Evolutionary conservation across 495 filamentous ascomycete genomes (phyloP).

Genomic region (Letharia columbiana): DNA sequence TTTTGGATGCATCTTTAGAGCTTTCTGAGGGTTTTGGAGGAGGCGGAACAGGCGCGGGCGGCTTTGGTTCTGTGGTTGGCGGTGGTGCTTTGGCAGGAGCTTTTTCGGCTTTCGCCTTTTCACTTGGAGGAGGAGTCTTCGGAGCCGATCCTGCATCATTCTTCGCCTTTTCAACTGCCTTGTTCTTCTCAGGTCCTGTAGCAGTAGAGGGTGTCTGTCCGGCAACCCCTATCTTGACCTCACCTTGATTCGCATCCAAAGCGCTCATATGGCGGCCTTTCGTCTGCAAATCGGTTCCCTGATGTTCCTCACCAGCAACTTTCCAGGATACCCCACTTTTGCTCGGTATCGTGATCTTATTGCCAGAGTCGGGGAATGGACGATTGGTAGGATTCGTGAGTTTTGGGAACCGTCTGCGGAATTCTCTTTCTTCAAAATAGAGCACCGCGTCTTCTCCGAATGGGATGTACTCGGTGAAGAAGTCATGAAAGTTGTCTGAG

Average conservation of each 20-base stretch:
- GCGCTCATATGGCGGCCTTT: constrained; percentile 44
- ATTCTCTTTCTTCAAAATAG: constrained; percentile 96
- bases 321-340: constrained; percentile 84
- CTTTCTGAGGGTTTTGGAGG: constrained; percentile 21
- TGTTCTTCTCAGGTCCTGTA: constrained; percentile 33
- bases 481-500: constrained; percentile 97
- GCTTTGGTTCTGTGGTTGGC: constrained; percentile 27
- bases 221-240: constrained; percentile 25
- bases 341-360: constrained; percentile 72
- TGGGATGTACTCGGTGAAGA: constrained; percentile 95
- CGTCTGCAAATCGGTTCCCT: constrained; percentile 38
- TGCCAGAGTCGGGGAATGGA: constrained; percentile 46
- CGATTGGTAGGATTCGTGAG: constrained; percentile 46
- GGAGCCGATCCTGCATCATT: constrained; percentile 27
- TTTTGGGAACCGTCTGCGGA: constrained; percentile 81
- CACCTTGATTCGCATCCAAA: constrained; percentile 24
- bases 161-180: constrained; percentile 39
- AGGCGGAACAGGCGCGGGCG: constrained; percentile 24
- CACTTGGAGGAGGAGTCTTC: constrained; percentile 23
- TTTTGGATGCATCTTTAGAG: constrained; percentile 23
- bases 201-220: constrained; percentile 31
- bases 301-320: constrained; percentile 50
- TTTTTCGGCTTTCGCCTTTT: constrained; percentile 26
- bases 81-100: constrained; percentile 8
- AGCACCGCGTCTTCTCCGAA: constrained; percentile 90